phyloP scores from a whole-genome alignment of 2,329 filamentous ascomycete species.

The Trichophyton mentagrophytes region DNA sequence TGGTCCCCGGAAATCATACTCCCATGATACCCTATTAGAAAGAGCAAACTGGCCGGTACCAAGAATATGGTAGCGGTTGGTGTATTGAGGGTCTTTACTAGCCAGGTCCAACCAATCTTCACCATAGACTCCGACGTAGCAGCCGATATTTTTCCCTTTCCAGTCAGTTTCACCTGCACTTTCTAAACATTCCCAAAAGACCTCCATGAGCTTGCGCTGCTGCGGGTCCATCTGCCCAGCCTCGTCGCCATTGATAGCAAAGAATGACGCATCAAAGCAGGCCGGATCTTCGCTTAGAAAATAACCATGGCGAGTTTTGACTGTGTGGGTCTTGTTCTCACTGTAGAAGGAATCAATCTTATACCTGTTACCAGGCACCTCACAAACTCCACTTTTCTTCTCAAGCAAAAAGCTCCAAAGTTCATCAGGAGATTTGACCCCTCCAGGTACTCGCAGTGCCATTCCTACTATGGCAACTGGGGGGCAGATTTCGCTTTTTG shows the following conservation, averaged over 20 bases:
- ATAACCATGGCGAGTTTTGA: constrained; percentile 14
- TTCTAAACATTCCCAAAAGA: constrained; percentile 21
- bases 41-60: constrained; percentile 10
- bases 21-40: constrained; percentile 15
- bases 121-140: constrained; percentile 21
- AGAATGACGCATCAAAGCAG: constrained; percentile 23
- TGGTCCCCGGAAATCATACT: constrained; percentile 18
- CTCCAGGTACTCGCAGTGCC: constrained; percentile 6
- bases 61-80: constrained; percentile 6
- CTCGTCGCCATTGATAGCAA: constrained; percentile 21
- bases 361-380: constrained; percentile 11
- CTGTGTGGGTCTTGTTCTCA: not conserved
- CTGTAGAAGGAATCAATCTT: constrained; percentile 10
- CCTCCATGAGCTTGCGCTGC: constrained; percentile 24
- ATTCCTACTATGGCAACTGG: constrained; percentile 8
- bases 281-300: constrained; percentile 21
- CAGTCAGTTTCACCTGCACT: constrained; percentile 9
- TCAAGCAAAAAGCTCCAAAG: constrained; percentile 10
- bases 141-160: constrained; percentile 21
- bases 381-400: constrained; percentile 7
- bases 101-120: constrained; percentile 16
- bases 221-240: constrained; percentile 22
- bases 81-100: constrained; percentile 10
- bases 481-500: not conserved
- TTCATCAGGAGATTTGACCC: not conserved